phyloP scores from a whole-genome alignment of 1,284 basidiomycete species.

The Fomitiporia mediterranea region DNA sequence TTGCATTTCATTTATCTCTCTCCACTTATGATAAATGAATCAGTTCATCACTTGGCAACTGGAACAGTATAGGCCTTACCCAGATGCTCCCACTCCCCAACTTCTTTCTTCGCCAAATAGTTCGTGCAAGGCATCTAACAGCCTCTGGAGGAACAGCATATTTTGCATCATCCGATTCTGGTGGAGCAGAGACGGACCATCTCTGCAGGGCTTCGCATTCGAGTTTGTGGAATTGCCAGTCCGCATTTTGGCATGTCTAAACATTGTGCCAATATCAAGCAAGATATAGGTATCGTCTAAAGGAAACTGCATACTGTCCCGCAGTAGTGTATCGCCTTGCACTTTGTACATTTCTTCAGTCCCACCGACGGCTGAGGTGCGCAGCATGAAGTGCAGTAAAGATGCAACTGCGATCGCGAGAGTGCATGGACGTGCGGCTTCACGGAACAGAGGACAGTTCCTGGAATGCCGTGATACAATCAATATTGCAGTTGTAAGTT shows the following conservation, averaged over 20 bases:
- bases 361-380: conserved; percentile 31
- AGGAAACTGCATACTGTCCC: conserved; percentile 44
- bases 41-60: background rate
- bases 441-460: conserved; percentile 50
- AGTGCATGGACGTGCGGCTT: conserved; percentile 63
- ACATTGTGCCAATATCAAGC: conserved; percentile 1
- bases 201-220: conserved; percentile 70
- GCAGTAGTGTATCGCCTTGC: conserved; percentile 71
- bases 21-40: conserved; percentile 40
- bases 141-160: conserved; percentile 63
- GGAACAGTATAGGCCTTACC: conserved; percentile 42
- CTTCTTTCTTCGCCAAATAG: conserved; percentile 63
- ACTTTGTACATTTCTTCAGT: conserved; percentile 67
- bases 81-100: conserved; percentile 50
- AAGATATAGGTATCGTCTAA: background rate
- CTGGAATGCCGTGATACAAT: conserved; percentile 34
- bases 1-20: conserved; percentile 65
- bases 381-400: conserved; percentile 69
- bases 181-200: conserved; percentile 48
- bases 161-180: conserved; percentile 30
- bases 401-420: conserved; percentile 55
- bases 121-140: conserved; percentile 69
- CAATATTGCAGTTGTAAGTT: background rate
- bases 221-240: conserved; percentile 72
- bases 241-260: conserved; percentile 71